Percentiles rank a stretch among this genome's conserved stretches.
phyloP scores from a whole-genome alignment of 352 stramenopile genomes.

The Phytophthora ramorum region DNA sequence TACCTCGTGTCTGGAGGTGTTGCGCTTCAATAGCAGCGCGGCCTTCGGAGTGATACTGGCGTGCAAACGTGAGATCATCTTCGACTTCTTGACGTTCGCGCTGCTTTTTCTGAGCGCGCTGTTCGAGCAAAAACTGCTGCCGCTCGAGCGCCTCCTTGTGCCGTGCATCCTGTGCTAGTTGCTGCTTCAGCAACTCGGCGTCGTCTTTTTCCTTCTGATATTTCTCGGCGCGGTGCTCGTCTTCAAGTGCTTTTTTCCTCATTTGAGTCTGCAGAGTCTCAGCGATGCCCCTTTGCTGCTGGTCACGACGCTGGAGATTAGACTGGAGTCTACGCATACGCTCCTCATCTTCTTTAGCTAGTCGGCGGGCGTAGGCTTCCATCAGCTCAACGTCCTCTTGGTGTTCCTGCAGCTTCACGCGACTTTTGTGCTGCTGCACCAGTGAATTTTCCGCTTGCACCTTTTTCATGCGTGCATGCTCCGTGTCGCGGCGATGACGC shows the following conservation, averaged over 20 bases:
- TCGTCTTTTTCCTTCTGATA: conserved; percentile 71
- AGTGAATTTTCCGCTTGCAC: conserved; percentile 58
- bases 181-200: conserved; percentile 40
- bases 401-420: conserved; percentile 51
- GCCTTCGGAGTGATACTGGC: conserved; percentile 55
- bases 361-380: conserved; percentile 65
- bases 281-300: conserved; percentile 46
- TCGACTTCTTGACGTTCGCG: conserved; percentile 61
- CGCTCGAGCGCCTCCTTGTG: conserved; percentile 59
- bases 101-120: conserved; percentile 44
- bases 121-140: conserved; percentile 54
- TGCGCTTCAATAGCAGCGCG: conserved; percentile 53
- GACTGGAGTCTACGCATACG: conserved; percentile 51
- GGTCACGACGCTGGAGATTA: conserved; percentile 53
- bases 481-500: conserved; percentile 38
- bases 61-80: conserved; percentile 67
- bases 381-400: conserved; percentile 73
- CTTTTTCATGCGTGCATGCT: conserved; percentile 60
- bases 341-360: conserved; percentile 67
- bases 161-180: conserved; percentile 36
- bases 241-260: conserved; percentile 53
- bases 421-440: conserved; percentile 50
- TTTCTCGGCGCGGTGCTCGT: conserved; percentile 64
- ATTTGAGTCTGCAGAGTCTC: conserved; percentile 60
- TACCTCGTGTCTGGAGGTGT: conserved; percentile 38